Evolutionary conservation across 257 asterid species (phyloP).

Genomic region (Solanum verrucosum): DNA sequence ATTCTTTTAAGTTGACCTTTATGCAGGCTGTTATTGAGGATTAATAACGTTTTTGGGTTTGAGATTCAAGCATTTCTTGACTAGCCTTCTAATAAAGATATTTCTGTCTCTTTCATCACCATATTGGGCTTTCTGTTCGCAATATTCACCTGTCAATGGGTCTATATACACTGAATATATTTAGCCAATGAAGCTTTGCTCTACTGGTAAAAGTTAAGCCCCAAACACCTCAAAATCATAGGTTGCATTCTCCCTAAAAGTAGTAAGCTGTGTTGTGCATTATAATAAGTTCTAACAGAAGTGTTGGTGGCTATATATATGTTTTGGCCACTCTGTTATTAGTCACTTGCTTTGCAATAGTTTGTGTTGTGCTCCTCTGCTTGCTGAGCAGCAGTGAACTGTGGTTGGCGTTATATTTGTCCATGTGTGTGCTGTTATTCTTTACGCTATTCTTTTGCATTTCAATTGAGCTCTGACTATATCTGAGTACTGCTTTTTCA

Average conservation of each 20-base stretch:
- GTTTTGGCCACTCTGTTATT: not conserved
- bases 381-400: not conserved
- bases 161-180: not conserved
- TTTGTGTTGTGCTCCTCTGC: not conserved
- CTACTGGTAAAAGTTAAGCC: not conserved
- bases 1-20: not conserved
- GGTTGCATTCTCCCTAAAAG: not conserved
- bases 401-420: not conserved
- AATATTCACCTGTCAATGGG: not conserved
- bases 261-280: not conserved
- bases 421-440: not conserved
- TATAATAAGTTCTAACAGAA: not conserved
- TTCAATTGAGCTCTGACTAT: not conserved
- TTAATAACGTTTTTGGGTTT: not conserved
- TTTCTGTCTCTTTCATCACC: not conserved
- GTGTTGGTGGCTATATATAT: not conserved
- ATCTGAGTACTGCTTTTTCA: conserved; percentile 23
- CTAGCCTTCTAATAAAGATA: not conserved
- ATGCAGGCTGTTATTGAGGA: not conserved
- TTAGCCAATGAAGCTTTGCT: not conserved
- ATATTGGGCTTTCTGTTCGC: not conserved
- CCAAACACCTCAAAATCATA: not conserved
- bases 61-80: not conserved
- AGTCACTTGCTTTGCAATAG: not conserved
- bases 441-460: not conserved